Base-by-base conservation (phyloP, 352 stramenopile species). In the Thalassiosira exigua region DNA sequence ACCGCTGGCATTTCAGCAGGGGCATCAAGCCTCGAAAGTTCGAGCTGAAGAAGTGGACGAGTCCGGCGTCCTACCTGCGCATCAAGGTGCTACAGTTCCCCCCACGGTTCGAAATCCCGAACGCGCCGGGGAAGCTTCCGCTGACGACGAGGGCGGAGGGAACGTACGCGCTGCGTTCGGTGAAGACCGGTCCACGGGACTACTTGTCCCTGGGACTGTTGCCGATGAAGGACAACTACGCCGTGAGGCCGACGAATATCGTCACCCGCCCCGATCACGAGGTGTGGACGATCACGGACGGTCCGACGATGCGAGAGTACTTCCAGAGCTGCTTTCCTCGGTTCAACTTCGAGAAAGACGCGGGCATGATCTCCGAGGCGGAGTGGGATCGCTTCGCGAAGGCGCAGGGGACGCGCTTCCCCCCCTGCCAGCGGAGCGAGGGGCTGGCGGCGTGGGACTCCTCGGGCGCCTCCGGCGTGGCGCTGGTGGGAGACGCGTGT, bases 371-470 rank as follows among this genome's bases (percentile, higher is more conserved):
- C 3, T 60, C 53, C 17, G 9, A 84, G 7, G 58, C 79, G 24
- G 84, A 90, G 69, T 88, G 69, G 68, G 69, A 84, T 22, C 50
- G 84, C 36, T 90, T 88, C 69, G 72, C 80, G 29, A 77, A 78
- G 36, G 67, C 71, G 5, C 53, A 81, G 32, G 80, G 80, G 4
- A 73, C 69, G 14, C 44, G 65, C 12, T 87, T 90, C 29, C 84
- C 84, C 21, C 50, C 44, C 30, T 85, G 75, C 69, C 84, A 90
- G 42, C 80, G 83, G 30, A 82, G 65, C 56, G 52, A 36, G 11
- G 75, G 74, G 19, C 26, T 85, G 41, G 48, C 78, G 21, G 80
- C 79, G 5, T 69, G 64, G 30, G 73, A 75, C n/a, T 22, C 26
- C 0, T 50, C 66, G 32, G 79, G 65, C 4, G 42, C 46, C 4